Percentiles rank a stretch among this genome's conserved stretches.
Conservation (phyloP, 1,284 basidiomycete genomes). For the Leccinum griseonigrum region DNA sequence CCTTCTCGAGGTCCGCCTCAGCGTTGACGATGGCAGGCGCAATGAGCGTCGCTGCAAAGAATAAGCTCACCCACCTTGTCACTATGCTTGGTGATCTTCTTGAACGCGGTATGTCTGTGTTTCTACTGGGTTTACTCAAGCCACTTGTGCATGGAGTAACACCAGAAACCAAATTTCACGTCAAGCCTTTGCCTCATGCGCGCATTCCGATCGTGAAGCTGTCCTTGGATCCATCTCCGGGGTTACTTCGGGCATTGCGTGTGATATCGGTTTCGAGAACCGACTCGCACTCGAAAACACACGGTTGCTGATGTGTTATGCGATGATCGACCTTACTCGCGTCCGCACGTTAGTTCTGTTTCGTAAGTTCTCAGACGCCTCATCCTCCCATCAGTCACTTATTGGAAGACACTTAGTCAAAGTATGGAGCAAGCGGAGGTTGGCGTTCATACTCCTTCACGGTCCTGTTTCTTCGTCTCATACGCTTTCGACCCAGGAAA, state of each 20-base stretch:
- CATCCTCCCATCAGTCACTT: slow-evolving; percentile 9
- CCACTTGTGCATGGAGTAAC: slow-evolving; percentile 7
- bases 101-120: slow-evolving; percentile 68
- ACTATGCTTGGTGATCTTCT: slow-evolving; percentile 92
- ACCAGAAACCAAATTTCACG: slow-evolving; percentile 93
- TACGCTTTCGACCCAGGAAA: slow-evolving; percentile 54
- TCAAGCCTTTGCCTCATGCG: slow-evolving; percentile 95
- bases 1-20: slow-evolving; percentile 46
- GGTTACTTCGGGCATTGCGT: slow-evolving; percentile 87
- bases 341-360: slow-evolving; percentile 95
- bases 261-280: slow-evolving; percentile 99
- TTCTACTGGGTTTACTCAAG: slow-evolving; percentile 3
- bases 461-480: background rate
- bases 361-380: slow-evolving; percentile 55
- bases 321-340: slow-evolving; percentile 93
- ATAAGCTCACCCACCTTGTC: slow-evolving; percentile 73
- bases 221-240: slow-evolving; percentile 86
- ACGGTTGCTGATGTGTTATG: slow-evolving; percentile 92
- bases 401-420: slow-evolving; percentile 65
- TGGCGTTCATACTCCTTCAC: slow-evolving; percentile 16
- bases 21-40: slow-evolving; percentile 53
- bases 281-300: slow-evolving; percentile 96
- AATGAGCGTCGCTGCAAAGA: slow-evolving; percentile 51
- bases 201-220: slow-evolving; percentile 99
- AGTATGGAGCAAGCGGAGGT: slow-evolving; percentile 97